A percentile compares a stretch with the other conserved stretches of the same genome.
Evolutionary conservation across 2,329 filamentous ascomycete species (phyloP).

Genomic region (Emmonsiellopsis sp.): DNA sequence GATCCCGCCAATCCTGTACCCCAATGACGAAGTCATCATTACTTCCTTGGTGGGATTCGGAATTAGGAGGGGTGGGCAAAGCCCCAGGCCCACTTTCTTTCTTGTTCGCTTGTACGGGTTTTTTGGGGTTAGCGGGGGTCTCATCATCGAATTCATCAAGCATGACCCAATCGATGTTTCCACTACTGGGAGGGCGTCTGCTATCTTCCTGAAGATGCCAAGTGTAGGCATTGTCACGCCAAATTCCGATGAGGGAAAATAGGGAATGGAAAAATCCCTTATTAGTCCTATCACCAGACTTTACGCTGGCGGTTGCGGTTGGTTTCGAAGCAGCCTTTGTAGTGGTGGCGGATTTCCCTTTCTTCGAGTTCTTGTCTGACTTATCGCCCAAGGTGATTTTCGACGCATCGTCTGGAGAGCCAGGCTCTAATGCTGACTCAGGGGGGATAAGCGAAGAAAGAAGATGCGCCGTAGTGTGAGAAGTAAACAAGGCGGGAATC

Average conservation of each 20-base stretch:
- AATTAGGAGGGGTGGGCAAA: conserved; percentile 6
- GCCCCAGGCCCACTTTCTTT: conserved; percentile 7
- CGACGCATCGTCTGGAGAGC: conserved; percentile 47
- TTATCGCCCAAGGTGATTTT: conserved; percentile 44
- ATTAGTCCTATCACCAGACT: conserved; percentile 11
- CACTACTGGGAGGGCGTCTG: conserved; percentile 60
- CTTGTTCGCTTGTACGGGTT: conserved; percentile 18
- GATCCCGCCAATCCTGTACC: conserved; percentile 80
- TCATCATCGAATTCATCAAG: conserved; percentile 56
- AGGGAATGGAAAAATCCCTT: conserved; percentile 31
- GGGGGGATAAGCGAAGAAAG: conserved; percentile 69
- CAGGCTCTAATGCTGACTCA: conserved; percentile 54
- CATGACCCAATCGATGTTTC: conserved; percentile 63
- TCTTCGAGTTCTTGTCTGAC: conserved; percentile 15
- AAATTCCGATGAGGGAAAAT: conserved; percentile 34
- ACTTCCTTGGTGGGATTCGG: conserved; percentile 14
- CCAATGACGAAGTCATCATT: conserved; percentile 64
- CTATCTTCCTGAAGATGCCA: conserved; percentile 37
- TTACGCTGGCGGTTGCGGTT: conserved; percentile 19
- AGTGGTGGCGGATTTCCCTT: conserved; percentile 19
- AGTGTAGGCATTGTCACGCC: conserved; percentile 17
- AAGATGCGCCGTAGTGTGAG: conserved; percentile 85
- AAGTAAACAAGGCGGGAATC: conserved; percentile 91
- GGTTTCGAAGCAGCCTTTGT: conserved; percentile 19
- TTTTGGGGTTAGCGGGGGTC: conserved; percentile 16